A percentile compares a stretch with the other conserved stretches of the same genome.
These are phyloP conservation scores for Lachnellula cervina DNA, from an alignment of 2,329 filamentous ascomycete genomes.

Conservation along the genomic window DNA sequence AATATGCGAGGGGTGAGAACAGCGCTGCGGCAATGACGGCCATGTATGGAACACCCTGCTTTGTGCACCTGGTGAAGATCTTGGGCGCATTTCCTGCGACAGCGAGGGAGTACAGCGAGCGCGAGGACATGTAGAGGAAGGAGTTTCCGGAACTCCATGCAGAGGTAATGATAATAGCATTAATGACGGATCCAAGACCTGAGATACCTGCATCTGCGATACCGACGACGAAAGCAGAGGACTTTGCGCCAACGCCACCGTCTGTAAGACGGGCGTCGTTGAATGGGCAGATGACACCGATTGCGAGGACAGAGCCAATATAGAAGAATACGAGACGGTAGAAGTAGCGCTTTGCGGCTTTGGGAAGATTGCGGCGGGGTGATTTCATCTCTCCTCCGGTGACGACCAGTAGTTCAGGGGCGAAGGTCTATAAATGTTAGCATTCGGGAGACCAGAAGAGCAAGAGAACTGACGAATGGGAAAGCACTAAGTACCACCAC, in stretches of 20 bases:
- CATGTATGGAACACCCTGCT: slow-evolving; percentile 45
- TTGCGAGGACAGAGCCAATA: slow-evolving; percentile 51
- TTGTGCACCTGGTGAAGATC: slow-evolving; percentile 46
- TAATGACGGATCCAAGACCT: slow-evolving; percentile 48
- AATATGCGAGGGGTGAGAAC: slow-evolving; percentile 43
- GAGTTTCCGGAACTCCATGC: slow-evolving; percentile 53
- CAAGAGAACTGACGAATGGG: slow-evolving; percentile 32
- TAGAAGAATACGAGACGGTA: slow-evolving; percentile 61
- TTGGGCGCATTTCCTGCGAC: slow-evolving; percentile 47
- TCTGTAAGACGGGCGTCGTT: slow-evolving; percentile 46
- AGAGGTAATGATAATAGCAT: slow-evolving; percentile 50
- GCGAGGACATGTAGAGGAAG: slow-evolving; percentile 47
- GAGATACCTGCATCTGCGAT: slow-evolving; percentile 46
- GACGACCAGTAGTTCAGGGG: slow-evolving; percentile 48
- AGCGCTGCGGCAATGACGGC: slow-evolving; percentile 40
- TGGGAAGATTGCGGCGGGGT: slow-evolving; percentile 54
- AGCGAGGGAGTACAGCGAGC: slow-evolving; percentile 48
- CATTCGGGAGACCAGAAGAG: background rate
- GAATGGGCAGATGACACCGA: slow-evolving; percentile 55
- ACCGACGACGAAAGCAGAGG: slow-evolving; percentile 45
- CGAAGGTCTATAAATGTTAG: slow-evolving; percentile 34
- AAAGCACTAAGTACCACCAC: slow-evolving; percentile 44
- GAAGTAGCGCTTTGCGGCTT: slow-evolving; percentile 54
- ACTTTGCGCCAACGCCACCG: slow-evolving; percentile 42
- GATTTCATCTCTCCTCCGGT: slow-evolving; percentile 54